Conservation (phyloP, 768 basidiomycete genomes). For the Omphalotus guepiniiformis region DNA sequence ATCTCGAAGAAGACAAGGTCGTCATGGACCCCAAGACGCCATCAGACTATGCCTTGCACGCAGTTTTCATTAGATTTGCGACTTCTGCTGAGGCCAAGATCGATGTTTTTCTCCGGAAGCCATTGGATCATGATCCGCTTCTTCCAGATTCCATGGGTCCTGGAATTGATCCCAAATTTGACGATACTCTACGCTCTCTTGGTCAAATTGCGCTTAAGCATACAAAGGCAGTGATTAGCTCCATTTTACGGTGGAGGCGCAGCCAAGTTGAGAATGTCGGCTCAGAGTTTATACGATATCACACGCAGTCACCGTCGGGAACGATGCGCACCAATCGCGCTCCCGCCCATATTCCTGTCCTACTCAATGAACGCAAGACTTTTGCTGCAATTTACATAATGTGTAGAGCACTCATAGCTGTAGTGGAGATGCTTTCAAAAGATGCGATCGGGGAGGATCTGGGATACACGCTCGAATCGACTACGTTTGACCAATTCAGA, state of each 20-base stretch:
- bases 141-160: constrained; percentile 68
- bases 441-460: constrained; percentile 75
- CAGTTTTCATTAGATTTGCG: constrained; percentile 84
- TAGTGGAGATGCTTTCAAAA: constrained; percentile 67
- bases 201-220: constrained; percentile 84
- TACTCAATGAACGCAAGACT: constrained; percentile 70
- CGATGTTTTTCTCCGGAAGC: constrained; percentile 64
- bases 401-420: constrained; percentile 79
- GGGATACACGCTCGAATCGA: constrained; percentile 81
- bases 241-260: constrained; percentile 83
- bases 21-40: constrained; percentile 75
- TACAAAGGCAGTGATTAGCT: constrained; percentile 79
- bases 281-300: constrained; percentile 47
- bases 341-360: constrained; percentile 42
- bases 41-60: constrained; percentile 84
- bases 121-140: constrained; percentile 62
- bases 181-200: constrained; percentile 79
- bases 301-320: constrained; percentile 33
- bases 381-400: constrained; percentile 86
- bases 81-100: constrained; percentile 77
- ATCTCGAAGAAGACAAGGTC: constrained; percentile 66
- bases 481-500: constrained; percentile 82
- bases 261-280: constrained; percentile 63
- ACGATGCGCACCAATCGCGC: constrained; percentile 31
- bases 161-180: constrained; percentile 72